Evolutionary conservation across 306 rosid genomes (phyloP).

Genomic region (Cucurbita pepo): DNA sequence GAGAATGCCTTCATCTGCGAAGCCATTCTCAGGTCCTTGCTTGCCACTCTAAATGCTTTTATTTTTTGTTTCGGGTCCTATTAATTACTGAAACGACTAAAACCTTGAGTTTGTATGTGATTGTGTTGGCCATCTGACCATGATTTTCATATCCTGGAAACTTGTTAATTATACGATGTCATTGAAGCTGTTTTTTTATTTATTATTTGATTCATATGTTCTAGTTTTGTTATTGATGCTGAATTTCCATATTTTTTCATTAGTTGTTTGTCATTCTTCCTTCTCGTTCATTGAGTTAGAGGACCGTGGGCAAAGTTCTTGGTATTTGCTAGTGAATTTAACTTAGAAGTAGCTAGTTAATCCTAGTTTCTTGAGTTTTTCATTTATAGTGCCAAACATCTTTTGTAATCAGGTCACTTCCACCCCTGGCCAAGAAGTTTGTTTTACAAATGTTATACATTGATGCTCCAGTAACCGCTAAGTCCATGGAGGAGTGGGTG

Average conservation of each 20-base stretch:
- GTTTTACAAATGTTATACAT: conserved; percentile 58
- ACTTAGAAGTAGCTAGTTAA: background rate
- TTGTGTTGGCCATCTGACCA: background rate
- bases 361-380: background rate
- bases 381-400: background rate
- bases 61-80: background rate
- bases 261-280: background rate
- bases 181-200: background rate
- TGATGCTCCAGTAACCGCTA: conserved; percentile 47
- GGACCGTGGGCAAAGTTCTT: background rate
- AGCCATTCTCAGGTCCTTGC: conserved; percentile 75
- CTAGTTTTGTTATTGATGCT: background rate
- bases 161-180: background rate
- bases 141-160: background rate
- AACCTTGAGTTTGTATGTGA: background rate
- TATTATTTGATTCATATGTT: background rate
- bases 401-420: conserved; percentile 51
- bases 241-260: background rate
- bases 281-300: background rate
- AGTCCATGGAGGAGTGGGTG: conserved; percentile 85
- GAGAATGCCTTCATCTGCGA: conserved; percentile 83
- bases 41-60: background rate
- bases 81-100: background rate
- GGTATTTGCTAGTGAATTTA: background rate
- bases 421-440: conserved; percentile 81